Evolutionary conservation across 495 filamentous ascomycete genomes (phyloP).

Genomic region (Saxispiralis lemnorum): DNA sequence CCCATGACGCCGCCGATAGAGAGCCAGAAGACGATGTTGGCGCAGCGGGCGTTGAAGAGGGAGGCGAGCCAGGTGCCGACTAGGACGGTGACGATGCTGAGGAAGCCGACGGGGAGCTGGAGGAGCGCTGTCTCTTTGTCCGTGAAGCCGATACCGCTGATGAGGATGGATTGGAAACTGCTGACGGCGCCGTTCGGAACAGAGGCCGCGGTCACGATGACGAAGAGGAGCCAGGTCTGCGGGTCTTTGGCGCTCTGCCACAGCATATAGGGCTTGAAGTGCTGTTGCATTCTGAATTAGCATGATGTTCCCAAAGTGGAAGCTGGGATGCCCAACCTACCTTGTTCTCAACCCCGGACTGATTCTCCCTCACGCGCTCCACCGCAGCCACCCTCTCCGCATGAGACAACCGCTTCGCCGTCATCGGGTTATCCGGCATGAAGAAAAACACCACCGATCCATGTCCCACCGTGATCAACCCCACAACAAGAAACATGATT

Average conservation of each 20-base stretch:
- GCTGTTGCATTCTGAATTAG: not conserved
- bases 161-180: constrained; percentile 12
- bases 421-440: constrained; percentile 20
- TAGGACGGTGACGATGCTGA: constrained; percentile 9
- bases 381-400: constrained; percentile 8
- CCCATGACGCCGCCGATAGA: constrained; percentile 7
- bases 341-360: constrained; percentile 16
- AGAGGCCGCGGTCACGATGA: constrained; percentile 14
- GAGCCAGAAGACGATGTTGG: constrained; percentile 5
- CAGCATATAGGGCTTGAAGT: constrained; percentile 12
- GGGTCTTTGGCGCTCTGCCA: constrained; percentile 8
- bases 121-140: constrained; percentile 9
- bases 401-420: constrained; percentile 1
- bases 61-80: constrained; percentile 2
- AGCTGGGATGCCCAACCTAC: not conserved
- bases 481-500: constrained; percentile 15
- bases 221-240: constrained; percentile 13
- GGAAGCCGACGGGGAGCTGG: constrained; percentile 8
- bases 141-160: constrained; percentile 12
- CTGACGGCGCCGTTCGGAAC: constrained; percentile 11
- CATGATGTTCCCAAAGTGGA: not conserved
- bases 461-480: constrained; percentile 34
- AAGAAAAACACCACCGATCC: constrained; percentile 24
- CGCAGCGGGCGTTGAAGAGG: constrained; percentile 1
- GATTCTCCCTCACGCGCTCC: constrained; percentile 13